Percentiles rank a stretch among this genome's conserved stretches.
phyloP scores from a whole-genome alignment of 23 red algal species.

The Agarophyton chilense region DNA sequence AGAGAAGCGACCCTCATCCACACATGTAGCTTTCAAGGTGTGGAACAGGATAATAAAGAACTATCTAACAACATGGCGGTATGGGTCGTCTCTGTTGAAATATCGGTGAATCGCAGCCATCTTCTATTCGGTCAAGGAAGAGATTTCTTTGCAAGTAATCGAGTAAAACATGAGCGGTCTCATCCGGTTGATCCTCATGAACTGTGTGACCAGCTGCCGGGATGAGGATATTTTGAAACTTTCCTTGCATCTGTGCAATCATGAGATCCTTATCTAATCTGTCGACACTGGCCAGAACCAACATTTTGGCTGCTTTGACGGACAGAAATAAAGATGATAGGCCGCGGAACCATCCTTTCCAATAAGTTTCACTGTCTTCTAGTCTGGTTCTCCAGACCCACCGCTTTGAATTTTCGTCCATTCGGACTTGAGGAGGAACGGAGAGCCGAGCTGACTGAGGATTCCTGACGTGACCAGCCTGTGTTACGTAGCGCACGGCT shows the following conservation, averaged over 20 bases:
- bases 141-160: constrained; percentile 76
- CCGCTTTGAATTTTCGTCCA: background rate
- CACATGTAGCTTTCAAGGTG: constrained; percentile 54
- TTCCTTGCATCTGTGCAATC: constrained; percentile 99
- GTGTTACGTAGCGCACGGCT: constrained; percentile 75
- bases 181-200: constrained; percentile 85
- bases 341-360: constrained; percentile 95
- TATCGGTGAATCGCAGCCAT: background rate
- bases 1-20: constrained; percentile 72
- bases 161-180: constrained; percentile 53
- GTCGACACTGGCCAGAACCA: constrained; percentile 90
- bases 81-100: constrained; percentile 52
- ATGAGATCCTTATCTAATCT: constrained; percentile 88
- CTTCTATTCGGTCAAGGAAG: constrained; percentile 18
- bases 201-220: constrained; percentile 83
- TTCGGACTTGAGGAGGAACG: constrained; percentile 70
- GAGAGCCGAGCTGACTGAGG: constrained; percentile 71
- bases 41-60: background rate
- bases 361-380: constrained; percentile 74
- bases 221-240: constrained; percentile 88
- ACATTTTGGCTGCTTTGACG: constrained; percentile 80
- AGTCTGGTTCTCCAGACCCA: constrained; percentile 76
- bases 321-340: constrained; percentile 76
- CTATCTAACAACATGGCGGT: constrained; percentile 58
- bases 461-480: constrained; percentile 72